Conservation (phyloP, 2,329 filamentous ascomycete species). For the Ascomycota sp. region DNA sequence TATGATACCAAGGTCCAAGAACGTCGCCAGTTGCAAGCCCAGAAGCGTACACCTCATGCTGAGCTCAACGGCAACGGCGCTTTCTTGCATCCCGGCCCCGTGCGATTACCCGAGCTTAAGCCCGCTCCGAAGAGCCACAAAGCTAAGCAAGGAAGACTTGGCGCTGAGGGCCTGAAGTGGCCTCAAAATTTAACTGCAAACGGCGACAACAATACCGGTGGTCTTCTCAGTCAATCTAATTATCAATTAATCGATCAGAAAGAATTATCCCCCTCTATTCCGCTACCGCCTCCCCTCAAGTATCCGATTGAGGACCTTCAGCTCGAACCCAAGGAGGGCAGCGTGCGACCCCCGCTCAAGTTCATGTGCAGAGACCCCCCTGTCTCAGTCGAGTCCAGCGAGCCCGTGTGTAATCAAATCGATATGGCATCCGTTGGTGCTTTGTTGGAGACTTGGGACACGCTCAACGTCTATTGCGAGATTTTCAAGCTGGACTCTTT, state of each 20-base stretch:
- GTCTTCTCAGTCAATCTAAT: too few relatives aligned
- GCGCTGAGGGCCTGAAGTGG: slow-evolving; percentile 24
- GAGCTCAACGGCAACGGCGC: slow-evolving; percentile 21
- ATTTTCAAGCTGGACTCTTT: slow-evolving; percentile 91
- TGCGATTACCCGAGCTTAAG: slow-evolving; percentile 51
- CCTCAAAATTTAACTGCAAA: slow-evolving; percentile 10
- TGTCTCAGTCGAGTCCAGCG: slow-evolving; percentile 15
- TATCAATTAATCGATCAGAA: too few relatives aligned
- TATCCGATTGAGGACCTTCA: slow-evolving; percentile 93
- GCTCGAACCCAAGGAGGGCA: slow-evolving; percentile 45
- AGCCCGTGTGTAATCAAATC: slow-evolving; percentile 26
- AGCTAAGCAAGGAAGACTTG: slow-evolving; percentile 23
- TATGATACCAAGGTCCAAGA: slow-evolving; percentile 64
- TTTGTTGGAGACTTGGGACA: slow-evolving; percentile 85
- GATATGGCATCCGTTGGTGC: slow-evolving; percentile 70
- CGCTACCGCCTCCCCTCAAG: slow-evolving; percentile 54
- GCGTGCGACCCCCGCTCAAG: slow-evolving; percentile 53
- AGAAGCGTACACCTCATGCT: slow-evolving; percentile 34
- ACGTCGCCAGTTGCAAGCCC: slow-evolving; percentile 50
- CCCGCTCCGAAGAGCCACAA: slow-evolving; percentile 53
- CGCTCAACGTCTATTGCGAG: slow-evolving; percentile 92
- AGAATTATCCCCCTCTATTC: slow-evolving; percentile 5
- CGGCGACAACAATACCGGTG: slow-evolving; percentile 14
- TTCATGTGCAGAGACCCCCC: slow-evolving; percentile 52
- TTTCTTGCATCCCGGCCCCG: slow-evolving; percentile 21